These are phyloP conservation scores for Penicillium sclerotiorum DNA, from an alignment of 2,329 filamentous ascomycete species.

Conservation along the genomic window DNA sequence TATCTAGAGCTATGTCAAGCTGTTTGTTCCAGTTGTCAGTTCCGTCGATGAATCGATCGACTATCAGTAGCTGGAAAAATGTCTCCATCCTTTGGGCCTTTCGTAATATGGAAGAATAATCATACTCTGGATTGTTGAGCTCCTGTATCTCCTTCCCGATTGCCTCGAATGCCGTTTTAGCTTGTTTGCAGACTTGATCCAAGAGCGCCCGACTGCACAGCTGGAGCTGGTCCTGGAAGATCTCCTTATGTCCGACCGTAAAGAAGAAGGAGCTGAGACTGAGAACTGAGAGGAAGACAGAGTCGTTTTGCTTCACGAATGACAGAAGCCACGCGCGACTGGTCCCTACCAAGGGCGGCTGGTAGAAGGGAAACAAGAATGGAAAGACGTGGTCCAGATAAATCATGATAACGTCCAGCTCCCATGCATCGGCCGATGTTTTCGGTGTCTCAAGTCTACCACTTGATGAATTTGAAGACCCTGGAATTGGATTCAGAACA, in stretches of 20 bases:
- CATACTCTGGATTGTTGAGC: background rate
- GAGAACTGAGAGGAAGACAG: background rate
- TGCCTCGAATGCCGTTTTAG: background rate
- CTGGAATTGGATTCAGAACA: background rate
- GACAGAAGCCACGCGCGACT: background rate
- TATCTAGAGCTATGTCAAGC: background rate
- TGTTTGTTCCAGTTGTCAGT: background rate
- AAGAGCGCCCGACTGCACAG: background rate
- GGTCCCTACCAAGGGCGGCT: background rate
- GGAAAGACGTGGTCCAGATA: background rate
- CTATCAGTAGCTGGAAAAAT: background rate
- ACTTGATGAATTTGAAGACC: background rate
- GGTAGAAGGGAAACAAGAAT: background rate
- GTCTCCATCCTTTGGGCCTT: background rate
- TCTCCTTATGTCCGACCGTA: background rate
- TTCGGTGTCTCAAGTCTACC: background rate
- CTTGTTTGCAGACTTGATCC: background rate
- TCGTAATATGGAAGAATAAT: background rate
- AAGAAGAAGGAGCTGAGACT: background rate
- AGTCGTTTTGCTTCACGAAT: background rate
- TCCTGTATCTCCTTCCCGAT: background rate
- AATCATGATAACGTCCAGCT: background rate
- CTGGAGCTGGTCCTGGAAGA: background rate
- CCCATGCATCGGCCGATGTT: background rate
- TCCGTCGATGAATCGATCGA: background rate